Percentiles rank a stretch among this genome's conserved stretches.
Evolutionary conservation across 2,329 filamentous ascomycete genomes (phyloP).

Genomic region (Plectosphaerella plurivora): DNA sequence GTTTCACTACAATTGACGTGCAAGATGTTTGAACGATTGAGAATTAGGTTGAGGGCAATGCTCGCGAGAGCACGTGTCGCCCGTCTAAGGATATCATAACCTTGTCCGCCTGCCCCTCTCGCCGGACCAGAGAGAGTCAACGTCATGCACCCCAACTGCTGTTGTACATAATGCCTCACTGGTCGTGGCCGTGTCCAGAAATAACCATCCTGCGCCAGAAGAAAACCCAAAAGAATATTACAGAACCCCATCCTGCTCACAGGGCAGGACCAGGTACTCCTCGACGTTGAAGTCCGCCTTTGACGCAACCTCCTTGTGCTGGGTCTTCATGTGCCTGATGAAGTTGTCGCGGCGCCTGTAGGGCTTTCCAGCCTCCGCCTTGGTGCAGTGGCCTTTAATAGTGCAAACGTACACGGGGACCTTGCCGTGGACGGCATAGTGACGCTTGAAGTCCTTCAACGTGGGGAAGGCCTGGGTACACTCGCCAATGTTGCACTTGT

Average conservation of each 20-base stretch:
- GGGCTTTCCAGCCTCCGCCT: conserved; percentile 17
- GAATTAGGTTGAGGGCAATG: too few species aligned
- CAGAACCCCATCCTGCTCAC: not conserved
- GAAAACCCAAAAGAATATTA: too few species aligned
- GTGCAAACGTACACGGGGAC: conserved; percentile 15
- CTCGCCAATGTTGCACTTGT: conserved; percentile 17
- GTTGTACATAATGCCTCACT: too few species aligned
- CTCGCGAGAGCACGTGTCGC: too few species aligned
- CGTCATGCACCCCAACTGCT: too few species aligned
- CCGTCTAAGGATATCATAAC: too few species aligned
- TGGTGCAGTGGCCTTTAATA: conserved; percentile 17
- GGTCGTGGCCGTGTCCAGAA: not conserved
- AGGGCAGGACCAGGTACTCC: not conserved
- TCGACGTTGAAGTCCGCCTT: conserved; percentile 3
- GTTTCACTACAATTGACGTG: too few species aligned
- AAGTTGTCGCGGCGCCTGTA: conserved; percentile 22
- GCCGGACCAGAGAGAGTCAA: too few species aligned
- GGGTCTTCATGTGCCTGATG: conserved; percentile 16
- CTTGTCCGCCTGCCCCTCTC: too few species aligned
- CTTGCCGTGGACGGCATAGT: conserved; percentile 13
- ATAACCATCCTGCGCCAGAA: not conserved
- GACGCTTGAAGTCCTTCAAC: conserved; percentile 19
- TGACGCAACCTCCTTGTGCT: conserved; percentile 13
- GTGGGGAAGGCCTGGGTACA: conserved; percentile 18
- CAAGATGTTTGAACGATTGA: too few species aligned